Evolutionary conservation across 2,329 filamentous ascomycete species (phyloP).

Genomic region (Alternaria conjuncta): DNA sequence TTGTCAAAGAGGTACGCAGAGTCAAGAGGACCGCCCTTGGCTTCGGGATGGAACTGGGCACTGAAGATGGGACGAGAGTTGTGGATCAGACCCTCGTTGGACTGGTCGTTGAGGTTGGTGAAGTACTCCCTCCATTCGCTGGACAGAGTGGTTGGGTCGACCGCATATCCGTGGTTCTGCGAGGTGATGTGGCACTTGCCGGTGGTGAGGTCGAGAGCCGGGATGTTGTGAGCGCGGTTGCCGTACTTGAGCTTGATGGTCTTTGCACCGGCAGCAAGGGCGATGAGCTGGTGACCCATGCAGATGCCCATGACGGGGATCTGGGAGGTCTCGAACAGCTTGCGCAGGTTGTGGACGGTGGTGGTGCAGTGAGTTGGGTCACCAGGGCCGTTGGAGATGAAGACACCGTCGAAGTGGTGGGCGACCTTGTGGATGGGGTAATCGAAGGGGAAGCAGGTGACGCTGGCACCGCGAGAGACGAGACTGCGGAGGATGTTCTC

Average conservation of each 20-base stretch:
- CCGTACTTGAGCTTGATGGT: slow-evolving; percentile 99
- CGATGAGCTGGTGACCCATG: slow-evolving; percentile 94
- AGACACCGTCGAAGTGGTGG: slow-evolving; percentile 96
- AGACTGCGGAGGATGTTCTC: slow-evolving; percentile 98
- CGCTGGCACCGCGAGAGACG: slow-evolving; percentile 86
- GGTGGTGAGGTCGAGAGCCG: slow-evolving; percentile 89
- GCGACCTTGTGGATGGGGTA: slow-evolving; percentile 98
- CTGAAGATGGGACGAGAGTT: slow-evolving; percentile 96
- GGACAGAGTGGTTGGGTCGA: slow-evolving; percentile 82
- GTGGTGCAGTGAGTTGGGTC: slow-evolving; percentile 96
- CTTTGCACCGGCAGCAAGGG: slow-evolving; percentile 82
- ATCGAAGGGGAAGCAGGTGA: slow-evolving; percentile 94
- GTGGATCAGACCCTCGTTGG: slow-evolving; percentile 98
- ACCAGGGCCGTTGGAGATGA: slow-evolving; percentile 98
- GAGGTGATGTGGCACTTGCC: slow-evolving; percentile 98
- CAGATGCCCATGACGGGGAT: slow-evolving; percentile 98
- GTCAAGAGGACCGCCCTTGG: slow-evolving; percentile 95
- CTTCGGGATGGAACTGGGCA: slow-evolving; percentile 98
- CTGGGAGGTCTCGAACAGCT: slow-evolving; percentile 88
- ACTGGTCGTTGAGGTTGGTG: slow-evolving; percentile 95
- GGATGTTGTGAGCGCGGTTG: slow-evolving; percentile 98
- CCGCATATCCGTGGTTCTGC: slow-evolving; percentile 98
- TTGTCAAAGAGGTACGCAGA: slow-evolving; percentile 95
- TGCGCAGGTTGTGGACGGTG: slow-evolving; percentile 89
- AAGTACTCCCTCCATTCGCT: slow-evolving; percentile 97